Evolutionary conservation across 192 early-diverging fungal species (phyloP).

Genomic region (Oehlia diaphana): DNA sequence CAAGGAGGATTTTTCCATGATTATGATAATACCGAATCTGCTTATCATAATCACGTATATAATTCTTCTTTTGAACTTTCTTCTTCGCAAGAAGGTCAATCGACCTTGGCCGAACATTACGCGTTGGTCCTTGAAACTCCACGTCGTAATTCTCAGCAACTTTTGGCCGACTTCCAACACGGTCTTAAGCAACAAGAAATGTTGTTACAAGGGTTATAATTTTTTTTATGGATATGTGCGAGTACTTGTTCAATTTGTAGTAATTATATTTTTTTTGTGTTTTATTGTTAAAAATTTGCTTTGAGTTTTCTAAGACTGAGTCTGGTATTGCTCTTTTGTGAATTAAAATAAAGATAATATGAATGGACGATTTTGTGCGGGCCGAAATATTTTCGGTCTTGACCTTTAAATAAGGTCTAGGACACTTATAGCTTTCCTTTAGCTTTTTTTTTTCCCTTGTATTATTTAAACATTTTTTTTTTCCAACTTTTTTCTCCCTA

Average conservation of each 20-base stretch:
- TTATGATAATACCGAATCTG: constrained; percentile 11
- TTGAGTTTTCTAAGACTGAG: not conserved
- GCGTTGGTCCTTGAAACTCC: constrained; percentile 21
- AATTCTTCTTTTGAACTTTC: constrained; percentile 19
- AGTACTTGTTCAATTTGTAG: not conserved
- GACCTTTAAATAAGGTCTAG: constrained; percentile 12
- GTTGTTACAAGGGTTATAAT: constrained; percentile 20
- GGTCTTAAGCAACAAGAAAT: constrained; percentile 20
- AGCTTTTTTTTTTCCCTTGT: not conserved
- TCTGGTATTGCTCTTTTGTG: not conserved
- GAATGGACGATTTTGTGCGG: not conserved
- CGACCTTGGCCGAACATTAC: constrained; percentile 6
- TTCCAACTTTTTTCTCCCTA: not conserved
- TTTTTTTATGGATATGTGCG: not conserved
- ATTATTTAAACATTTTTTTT: constrained; percentile 5
- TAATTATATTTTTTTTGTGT: not conserved
- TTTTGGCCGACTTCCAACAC: constrained; percentile 26
- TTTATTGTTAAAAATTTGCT: not conserved
- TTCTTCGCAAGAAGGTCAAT: not conserved
- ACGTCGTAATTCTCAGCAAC: constrained; percentile 26
- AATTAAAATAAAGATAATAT: not conserved
- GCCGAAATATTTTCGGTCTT: not conserved
- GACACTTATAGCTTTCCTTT: not conserved
- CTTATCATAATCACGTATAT: not conserved
- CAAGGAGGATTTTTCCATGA: not conserved